Evolutionary conservation across 2,329 filamentous ascomycete genomes (phyloP).

Genomic region (Neocatenulostroma microsporum): DNA sequence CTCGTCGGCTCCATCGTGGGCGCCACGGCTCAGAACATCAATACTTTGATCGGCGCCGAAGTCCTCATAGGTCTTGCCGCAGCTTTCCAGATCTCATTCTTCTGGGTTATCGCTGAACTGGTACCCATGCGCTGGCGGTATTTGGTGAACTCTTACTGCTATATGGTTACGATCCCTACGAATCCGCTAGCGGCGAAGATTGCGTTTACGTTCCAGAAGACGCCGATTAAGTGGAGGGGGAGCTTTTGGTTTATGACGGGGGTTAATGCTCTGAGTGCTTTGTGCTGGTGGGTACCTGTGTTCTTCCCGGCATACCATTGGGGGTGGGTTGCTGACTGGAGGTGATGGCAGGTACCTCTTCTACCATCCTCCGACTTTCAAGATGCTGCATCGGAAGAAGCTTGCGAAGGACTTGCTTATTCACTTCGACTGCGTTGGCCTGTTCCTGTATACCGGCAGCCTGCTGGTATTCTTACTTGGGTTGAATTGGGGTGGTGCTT

Average conservation of each 20-base stretch:
- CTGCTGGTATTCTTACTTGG: constrained; percentile 21
- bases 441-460: constrained; percentile 18
- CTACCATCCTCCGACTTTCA: constrained; percentile 28
- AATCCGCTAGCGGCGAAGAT: constrained; percentile 20
- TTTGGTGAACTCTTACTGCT: constrained; percentile 20
- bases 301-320: constrained; percentile 24
- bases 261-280: constrained; percentile 26
- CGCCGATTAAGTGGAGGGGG: constrained; percentile 7
- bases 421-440: constrained; percentile 23
- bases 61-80: constrained; percentile 33
- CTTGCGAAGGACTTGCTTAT: constrained; percentile 17
- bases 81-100: constrained; percentile 33
- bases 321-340: not conserved
- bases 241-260: constrained; percentile 23
- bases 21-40: constrained; percentile 19
- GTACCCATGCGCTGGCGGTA: constrained; percentile 28
- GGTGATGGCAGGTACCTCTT: constrained; percentile 28
- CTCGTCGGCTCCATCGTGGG: constrained; percentile 32
- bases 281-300: constrained; percentile 24
- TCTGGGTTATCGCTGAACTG: constrained; percentile 32
- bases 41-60: constrained; percentile 20
- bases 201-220: constrained; percentile 17
- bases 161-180: constrained; percentile 19
- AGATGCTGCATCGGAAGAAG: constrained; percentile 22
- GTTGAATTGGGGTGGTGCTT: constrained; percentile 23